These are phyloP conservation scores for Psilocybe tampanensis DNA, from an alignment of 768 basidiomycete species.

Conservation along the genomic window DNA sequence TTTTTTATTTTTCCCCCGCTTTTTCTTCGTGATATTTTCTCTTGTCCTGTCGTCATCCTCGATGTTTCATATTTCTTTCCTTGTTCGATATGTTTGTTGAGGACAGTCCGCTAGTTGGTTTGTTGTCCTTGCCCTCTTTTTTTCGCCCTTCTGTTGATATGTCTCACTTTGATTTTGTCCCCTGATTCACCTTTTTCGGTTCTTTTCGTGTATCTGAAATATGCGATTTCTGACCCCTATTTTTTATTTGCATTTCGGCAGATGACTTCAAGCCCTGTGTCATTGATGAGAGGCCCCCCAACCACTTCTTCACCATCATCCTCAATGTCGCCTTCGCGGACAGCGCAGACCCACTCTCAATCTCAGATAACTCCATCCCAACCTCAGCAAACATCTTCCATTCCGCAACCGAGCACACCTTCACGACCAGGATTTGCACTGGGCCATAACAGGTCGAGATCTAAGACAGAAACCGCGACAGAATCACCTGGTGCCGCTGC, in stretches of 20 bases:
- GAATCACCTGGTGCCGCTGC: conserved; percentile 2
- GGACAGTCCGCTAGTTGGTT: neutral
- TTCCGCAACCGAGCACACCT: conserved; percentile 1
- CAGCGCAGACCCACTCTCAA: neutral
- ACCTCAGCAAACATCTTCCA: neutral
- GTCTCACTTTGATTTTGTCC: neutral
- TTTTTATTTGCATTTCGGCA: neutral
- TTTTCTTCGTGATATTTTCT: no score
- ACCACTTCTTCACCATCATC: neutral
- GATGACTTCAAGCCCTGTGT: neutral
- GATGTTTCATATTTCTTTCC: neutral
- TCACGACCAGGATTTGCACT: neutral
- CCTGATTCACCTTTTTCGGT: neutral
- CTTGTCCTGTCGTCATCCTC: neutral
- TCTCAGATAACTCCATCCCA: neutral
- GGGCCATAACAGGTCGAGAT: conserved; percentile 13
- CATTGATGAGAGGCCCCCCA: conserved; percentile 2
- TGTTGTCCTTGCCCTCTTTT: neutral
- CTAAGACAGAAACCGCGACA: conserved; percentile 21
- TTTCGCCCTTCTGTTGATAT: neutral
- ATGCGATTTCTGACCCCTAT: neutral
- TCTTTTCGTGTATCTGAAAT: neutral
- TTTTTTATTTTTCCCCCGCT: no score
- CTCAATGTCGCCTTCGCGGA: neutral
- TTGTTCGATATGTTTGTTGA: neutral